These are phyloP conservation scores for Penicillium nordicum DNA, from an alignment of 2,329 filamentous ascomycete genomes.

Conservation along the genomic window DNA sequence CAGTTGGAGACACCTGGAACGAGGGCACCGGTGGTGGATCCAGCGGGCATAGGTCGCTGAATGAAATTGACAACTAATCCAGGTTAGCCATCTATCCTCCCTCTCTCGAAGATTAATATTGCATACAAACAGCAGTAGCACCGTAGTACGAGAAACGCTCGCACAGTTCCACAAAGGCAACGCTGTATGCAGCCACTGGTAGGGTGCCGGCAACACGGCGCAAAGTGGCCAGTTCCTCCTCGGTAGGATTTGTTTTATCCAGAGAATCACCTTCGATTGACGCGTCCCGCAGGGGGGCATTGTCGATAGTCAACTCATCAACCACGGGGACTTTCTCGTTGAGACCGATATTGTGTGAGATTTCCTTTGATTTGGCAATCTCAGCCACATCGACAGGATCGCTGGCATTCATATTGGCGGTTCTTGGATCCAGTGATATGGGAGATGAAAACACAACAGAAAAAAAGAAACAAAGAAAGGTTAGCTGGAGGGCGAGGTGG, in stretches of 20 bases:
- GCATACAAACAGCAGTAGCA: slow-evolving; percentile 62
- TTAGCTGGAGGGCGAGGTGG: background rate
- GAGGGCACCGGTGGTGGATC: slow-evolving; percentile 52
- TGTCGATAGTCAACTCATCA: slow-evolving; percentile 13
- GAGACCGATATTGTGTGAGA: slow-evolving; percentile 16
- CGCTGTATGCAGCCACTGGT: slow-evolving; percentile 63
- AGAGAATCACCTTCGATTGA: slow-evolving; percentile 2
- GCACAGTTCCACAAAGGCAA: slow-evolving; percentile 70
- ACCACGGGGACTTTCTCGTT: slow-evolving; percentile 9
- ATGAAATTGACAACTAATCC: slow-evolving; percentile 59
- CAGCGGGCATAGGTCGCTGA: slow-evolving; percentile 52
- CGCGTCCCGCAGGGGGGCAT: background rate
- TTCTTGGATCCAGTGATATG: background rate
- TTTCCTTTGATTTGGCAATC: slow-evolving; percentile 22
- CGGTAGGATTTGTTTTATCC: slow-evolving; percentile 25
- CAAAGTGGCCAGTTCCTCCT: slow-evolving; percentile 34
- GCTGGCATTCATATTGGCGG: slow-evolving; percentile 24
- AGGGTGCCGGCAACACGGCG: slow-evolving; percentile 45
- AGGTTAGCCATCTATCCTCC: slow-evolving; percentile 10
- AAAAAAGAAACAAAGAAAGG: slow-evolving; percentile 1
- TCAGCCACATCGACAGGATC: slow-evolving; percentile 27
- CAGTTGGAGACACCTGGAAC: slow-evolving; percentile 14
- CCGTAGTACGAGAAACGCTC: slow-evolving; percentile 79
- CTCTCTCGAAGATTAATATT: background rate
- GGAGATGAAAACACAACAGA: background rate